A percentile compares a stretch with the other conserved stretches of the same genome.
Evolutionary conservation across 208 protist genomes (phyloP).

Genomic region (Crithidia brevicula): DNA sequence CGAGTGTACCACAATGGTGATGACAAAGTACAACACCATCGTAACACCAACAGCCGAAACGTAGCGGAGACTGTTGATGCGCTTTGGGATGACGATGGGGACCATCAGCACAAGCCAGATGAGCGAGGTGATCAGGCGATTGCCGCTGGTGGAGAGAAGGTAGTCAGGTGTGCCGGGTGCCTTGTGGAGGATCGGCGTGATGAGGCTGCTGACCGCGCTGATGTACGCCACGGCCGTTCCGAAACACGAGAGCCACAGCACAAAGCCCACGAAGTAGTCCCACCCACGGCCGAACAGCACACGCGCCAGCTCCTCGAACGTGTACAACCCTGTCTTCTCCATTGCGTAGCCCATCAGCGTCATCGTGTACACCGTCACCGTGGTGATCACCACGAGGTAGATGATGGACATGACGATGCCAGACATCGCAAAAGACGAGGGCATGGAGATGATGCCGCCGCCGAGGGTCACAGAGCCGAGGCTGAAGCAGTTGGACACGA

Average conservation of each 20-base stretch:
- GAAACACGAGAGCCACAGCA: slow-evolving; percentile 68
- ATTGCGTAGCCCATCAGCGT: slow-evolving; percentile 55
- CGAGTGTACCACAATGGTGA: slow-evolving; percentile 63
- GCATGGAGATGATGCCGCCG: slow-evolving; percentile 63
- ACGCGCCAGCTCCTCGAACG: slow-evolving; percentile 59
- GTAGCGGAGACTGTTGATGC: slow-evolving; percentile 83
- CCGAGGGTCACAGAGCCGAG: slow-evolving; percentile 69
- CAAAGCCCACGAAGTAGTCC: slow-evolving; percentile 73
- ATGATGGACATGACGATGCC: slow-evolving; percentile 67
- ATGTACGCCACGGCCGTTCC: slow-evolving; percentile 81
- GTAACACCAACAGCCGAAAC: slow-evolving; percentile 65
- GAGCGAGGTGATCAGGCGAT: slow-evolving; percentile 40
- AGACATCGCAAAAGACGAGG: slow-evolving; percentile 49
- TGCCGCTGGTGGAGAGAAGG: slow-evolving; percentile 36
- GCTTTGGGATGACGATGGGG: slow-evolving; percentile 70
- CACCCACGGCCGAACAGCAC: slow-evolving; percentile 51
- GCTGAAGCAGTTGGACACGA: slow-evolving; percentile 63
- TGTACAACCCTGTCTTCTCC: slow-evolving; percentile 51
- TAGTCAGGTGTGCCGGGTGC: slow-evolving; percentile 39
- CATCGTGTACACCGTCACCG: slow-evolving; percentile 65
- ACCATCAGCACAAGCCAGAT: slow-evolving; percentile 70
- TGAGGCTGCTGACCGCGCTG: slow-evolving; percentile 60
- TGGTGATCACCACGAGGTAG: slow-evolving; percentile 55
- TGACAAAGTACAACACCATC: slow-evolving; percentile 77
- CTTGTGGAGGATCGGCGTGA: slow-evolving; percentile 52